Evolutionary conservation across 441 rosid genomes (phyloP), one percentile per base, ranked within the genome.

Genomic region (Omphalea diandra): DNA sequence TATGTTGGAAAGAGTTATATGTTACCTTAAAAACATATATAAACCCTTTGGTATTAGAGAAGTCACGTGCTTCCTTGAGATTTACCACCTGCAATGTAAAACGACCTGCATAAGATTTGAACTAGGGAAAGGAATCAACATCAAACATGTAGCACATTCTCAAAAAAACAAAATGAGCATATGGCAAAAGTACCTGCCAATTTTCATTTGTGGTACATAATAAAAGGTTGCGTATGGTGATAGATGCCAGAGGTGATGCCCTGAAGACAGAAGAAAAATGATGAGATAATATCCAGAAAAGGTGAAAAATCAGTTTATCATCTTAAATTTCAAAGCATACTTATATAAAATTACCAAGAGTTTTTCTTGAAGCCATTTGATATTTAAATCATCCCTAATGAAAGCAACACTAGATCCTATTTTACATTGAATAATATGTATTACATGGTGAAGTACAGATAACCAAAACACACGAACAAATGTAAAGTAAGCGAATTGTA

Each of bases 21-120:
- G 62, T 80, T 89, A 95, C 99, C 92, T 88, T 95, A 81, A 95
- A 95, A 60, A 91, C 85, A 79, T 95, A 95, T 71, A 95, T 93
- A 84, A 79, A 91, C 67, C 86, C 87, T 81, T 90, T 87, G 63
- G 81, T 84, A 44, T 79, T 75, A 61, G 92, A 88, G 83, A 89
- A 93, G 70, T 95, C 99, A 33, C 99, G 89, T 64, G 97, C 98
- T 78, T 91, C 99, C 83, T 93, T 95, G 56, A 95, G 97, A 85
- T 91, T 91, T 75, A 93, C 98, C 73, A 81, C 90, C 99, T 95
- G 85, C 22, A 63, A 74, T 44, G 31, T 57, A 58, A 74, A 59
- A 58, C 33, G n/a, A 24, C 63, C 71, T 67, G 78, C 65, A 81
- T 55, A 40, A 38, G 63, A 70, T 31, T 32, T 67, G 62, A 59